Base-by-base conservation (phyloP, 1,284 basidiomycete species). In the Pseudozyma thailandica region DNA sequence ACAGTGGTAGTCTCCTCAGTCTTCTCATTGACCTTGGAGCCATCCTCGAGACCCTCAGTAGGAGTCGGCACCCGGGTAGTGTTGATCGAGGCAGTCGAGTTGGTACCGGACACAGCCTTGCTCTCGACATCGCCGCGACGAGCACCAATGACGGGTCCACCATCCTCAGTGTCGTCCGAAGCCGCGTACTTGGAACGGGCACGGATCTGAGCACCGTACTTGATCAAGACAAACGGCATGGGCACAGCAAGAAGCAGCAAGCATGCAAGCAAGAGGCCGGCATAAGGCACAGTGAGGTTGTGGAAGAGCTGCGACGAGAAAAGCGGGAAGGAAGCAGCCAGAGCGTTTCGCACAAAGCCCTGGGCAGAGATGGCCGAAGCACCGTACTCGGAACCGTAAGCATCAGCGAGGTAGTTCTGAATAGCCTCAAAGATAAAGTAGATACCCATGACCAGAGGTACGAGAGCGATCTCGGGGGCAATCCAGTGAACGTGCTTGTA, bases 221-320 rank as follows among this genome's bases (percentile, higher is more conserved):
- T 62, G 66, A 77, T 71, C 28, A 77, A 42, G 31, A 77, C 31
- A 38, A 77, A 77, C 5, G 75, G 75, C 44, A 77, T 51, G 25
- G 75, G 75, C 5, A 75, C 63, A 9, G 74, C 73, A 12, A 77
- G 54, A 3, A 51, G 51, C 5, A 77, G 50, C 21, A 77, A 44
- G 28, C 59, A 72, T 16, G 73, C 73, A 27, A 77, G 57, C 39
- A 77, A 33, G 33, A 75, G 47, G 20, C 75, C 75, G 12, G 73
- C 75, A 28, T 64, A 73, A 8, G 61, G 70, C 18, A 72, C 63
- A 13, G 54, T 69, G 10, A 77, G 51, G 53, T 64, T 70, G 59
- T 65, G 72, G 74, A 77, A 77, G 65, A 77, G 64, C 56, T 78
- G 75, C 6, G 74, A 54, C 41, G 70, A 75, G 28, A 77, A 77